A percentile compares a stretch with the other conserved stretches of the same genome.
phyloP scores from a whole-genome alignment of 768 basidiomycete genomes.

The Agaricus subrufescens region DNA sequence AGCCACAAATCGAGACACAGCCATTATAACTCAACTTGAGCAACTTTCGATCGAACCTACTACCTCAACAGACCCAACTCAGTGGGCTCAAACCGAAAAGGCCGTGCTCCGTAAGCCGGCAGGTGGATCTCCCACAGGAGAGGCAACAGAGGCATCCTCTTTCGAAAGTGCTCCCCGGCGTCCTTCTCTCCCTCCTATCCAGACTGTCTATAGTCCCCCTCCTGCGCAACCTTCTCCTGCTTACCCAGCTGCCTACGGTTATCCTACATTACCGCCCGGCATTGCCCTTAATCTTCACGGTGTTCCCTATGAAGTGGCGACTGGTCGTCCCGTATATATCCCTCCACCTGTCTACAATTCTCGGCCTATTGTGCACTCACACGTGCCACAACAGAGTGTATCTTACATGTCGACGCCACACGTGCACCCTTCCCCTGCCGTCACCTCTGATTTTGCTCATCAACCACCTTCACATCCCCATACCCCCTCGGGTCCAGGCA shows the following conservation, averaged over 20 bases:
- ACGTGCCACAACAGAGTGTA: constrained; percentile 40
- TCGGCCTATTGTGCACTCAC: constrained; percentile 57
- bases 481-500: constrained; percentile 49
- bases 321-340: constrained; percentile 75
- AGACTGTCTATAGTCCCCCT: constrained; percentile 38
- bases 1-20: constrained; percentile 21
- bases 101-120: constrained; percentile 38
- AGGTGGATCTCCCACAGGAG: constrained; percentile 5
- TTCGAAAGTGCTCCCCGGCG: constrained; percentile 22
- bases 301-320: constrained; percentile 77
- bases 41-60: constrained; percentile 29
- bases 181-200: constrained; percentile 34
- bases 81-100: constrained; percentile 41
- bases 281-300: constrained; percentile 72
- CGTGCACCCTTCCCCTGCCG: constrained; percentile 54
- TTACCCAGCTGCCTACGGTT: constrained; percentile 66
- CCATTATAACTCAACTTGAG: constrained; percentile 33
- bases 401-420: constrained; percentile 49
- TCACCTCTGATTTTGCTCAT: constrained; percentile 57
- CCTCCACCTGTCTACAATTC: constrained; percentile 62
- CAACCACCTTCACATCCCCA: constrained; percentile 20
- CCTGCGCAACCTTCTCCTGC: constrained; percentile 47
- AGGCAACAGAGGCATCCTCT: constrained; percentile 18
- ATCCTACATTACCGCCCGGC: constrained; percentile 65
- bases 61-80: constrained; percentile 27